Conservation (phyloP, 805 yeast genomes). For the Lipomyces starkeyi region DNA sequence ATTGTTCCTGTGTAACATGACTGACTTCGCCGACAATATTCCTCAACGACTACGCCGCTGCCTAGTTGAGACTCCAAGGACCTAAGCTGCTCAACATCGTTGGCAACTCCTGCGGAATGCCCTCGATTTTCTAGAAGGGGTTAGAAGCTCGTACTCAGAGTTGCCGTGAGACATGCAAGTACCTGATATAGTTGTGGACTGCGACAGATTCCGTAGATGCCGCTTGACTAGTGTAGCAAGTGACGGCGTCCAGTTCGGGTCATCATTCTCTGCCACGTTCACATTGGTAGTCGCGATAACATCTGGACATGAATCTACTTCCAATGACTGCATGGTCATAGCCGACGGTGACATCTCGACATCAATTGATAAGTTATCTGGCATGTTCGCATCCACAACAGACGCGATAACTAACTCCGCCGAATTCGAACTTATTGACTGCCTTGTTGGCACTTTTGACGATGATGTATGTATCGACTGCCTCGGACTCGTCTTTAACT, state of each 20-base stretch:
- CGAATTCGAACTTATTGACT: neutral
- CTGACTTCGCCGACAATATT: neutral
- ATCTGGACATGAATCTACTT: neutral
- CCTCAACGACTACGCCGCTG: neutral
- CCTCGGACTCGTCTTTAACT: neutral
- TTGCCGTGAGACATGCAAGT: neutral
- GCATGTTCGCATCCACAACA: neutral
- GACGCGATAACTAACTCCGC: neutral
- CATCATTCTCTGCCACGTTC: neutral
- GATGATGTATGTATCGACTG: neutral
- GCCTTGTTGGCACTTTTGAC: neutral
- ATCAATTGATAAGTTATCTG: neutral
- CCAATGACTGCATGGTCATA: neutral
- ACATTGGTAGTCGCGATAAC: neutral
- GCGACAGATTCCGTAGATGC: conserved; percentile 19
- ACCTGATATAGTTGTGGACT: conserved; percentile 4
- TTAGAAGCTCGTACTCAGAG: neutral
- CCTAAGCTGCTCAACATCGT: neutral
- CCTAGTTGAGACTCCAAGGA: neutral
- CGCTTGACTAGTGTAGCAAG: conserved; percentile 8
- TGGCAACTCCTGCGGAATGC: neutral
- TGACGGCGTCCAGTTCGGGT: neutral
- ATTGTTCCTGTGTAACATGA: neutral
- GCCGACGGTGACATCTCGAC: neutral
- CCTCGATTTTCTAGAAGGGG: neutral